Percentiles rank a stretch among this genome's conserved stretches.
Conservation (phyloP, 2,329 filamentous ascomycete species). For the Botrytis squamosa region DNA sequence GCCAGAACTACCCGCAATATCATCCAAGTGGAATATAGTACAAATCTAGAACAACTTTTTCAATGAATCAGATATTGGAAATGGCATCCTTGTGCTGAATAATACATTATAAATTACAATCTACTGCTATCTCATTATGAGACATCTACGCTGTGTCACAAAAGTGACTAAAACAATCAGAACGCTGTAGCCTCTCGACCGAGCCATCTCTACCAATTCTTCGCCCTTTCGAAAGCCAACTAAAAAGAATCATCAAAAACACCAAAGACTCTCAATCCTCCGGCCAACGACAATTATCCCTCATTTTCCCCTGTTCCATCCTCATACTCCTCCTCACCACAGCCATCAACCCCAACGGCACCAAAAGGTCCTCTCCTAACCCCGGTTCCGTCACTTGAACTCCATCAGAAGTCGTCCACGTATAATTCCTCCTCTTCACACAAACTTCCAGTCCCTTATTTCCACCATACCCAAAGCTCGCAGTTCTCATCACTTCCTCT, state of each 20-base stretch:
- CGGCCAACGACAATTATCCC: background rate
- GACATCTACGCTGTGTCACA: background rate
- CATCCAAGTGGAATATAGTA: background rate
- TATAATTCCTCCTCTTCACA: background rate
- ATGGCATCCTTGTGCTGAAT: accelerated
- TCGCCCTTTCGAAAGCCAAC: background rate
- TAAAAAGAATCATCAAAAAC: background rate
- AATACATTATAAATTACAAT: background rate
- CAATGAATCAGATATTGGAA: background rate
- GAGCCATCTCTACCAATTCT: accelerated
- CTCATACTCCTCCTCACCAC: conserved; percentile 10
- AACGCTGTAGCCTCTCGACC: background rate
- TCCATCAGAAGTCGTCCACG: background rate
- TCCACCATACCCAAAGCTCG: background rate
- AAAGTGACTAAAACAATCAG: background rate
- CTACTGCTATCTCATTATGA: background rate
- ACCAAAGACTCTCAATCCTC: background rate
- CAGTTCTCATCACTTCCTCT: background rate
- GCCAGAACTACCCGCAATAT: background rate
- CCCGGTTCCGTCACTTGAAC: background rate
- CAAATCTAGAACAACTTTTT: background rate
- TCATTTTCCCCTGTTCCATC: background rate
- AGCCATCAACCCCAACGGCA: conserved; percentile 12
- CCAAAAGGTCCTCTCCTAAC: conserved; percentile 3
- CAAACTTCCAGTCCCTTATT: background rate